Evolutionary conservation across 306 rosid genomes (phyloP).

Genomic region (Quercus engelmannii): DNA sequence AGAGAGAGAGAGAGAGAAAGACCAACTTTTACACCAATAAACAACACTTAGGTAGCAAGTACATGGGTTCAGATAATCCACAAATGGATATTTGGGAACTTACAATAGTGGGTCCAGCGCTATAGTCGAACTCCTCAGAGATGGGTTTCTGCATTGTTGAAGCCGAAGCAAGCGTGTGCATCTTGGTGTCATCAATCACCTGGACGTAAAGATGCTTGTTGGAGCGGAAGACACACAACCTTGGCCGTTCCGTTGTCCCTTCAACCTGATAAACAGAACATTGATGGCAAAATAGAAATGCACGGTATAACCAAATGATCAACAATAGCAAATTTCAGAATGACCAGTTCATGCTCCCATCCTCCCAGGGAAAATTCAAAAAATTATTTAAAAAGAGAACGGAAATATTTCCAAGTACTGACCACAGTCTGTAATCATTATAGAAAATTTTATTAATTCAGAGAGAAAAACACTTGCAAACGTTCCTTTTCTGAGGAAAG

Average conservation of each 20-base stretch:
- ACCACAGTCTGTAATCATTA: neutral
- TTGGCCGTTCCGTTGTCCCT: conserved; percentile 94
- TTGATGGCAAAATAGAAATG: conserved; percentile 8
- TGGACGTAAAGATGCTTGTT: conserved; percentile 90
- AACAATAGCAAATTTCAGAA: conserved; percentile 5
- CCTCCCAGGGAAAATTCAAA: neutral
- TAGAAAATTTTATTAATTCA: neutral
- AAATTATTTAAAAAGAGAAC: neutral
- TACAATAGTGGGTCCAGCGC: conserved; percentile 81
- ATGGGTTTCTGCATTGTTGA: conserved; percentile 83
- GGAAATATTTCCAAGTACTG: neutral
- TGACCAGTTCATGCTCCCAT: neutral
- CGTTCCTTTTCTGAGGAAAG: neutral
- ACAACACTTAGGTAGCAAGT: conserved; percentile 3
- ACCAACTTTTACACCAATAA: neutral
- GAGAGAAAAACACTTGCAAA: neutral
- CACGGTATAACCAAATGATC: conserved; percentile 11
- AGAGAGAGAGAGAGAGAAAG: neutral
- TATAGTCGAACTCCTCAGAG: conserved; percentile 66
- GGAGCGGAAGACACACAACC: conserved; percentile 86
- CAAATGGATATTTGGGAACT: conserved; percentile 31
- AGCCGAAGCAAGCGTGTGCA: conserved; percentile 93
- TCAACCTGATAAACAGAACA: conserved; percentile 56
- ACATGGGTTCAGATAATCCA: neutral
- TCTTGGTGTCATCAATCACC: conserved; percentile 90